Evolutionary conservation across 2,329 filamentous ascomycete genomes (phyloP).

Genomic region (Geoglossum cookeanum): DNA sequence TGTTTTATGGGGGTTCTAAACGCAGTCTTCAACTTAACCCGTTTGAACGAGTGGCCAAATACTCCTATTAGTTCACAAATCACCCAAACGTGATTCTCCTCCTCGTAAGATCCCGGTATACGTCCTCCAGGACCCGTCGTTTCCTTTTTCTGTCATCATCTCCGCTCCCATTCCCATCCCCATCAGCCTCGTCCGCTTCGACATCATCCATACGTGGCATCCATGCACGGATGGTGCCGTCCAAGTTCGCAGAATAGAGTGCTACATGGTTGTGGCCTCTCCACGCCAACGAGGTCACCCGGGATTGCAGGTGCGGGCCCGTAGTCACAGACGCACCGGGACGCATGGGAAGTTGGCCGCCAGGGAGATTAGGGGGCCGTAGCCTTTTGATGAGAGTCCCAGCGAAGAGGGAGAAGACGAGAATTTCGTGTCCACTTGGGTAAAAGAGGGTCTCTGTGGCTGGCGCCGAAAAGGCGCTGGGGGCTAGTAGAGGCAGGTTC

Average conservation of each 20-base stretch:
- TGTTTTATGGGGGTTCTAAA: too few species aligned
- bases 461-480: constrained; percentile 34
- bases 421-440: constrained; percentile 56
- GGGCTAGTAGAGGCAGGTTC: constrained; percentile 42
- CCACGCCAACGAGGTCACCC: constrained; percentile 56
- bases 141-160: constrained; percentile 43
- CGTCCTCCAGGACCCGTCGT: constrained; percentile 58
- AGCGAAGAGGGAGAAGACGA: constrained; percentile 61
- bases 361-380: constrained; percentile 36
- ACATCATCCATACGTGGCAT: constrained; percentile 35
- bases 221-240: constrained; percentile 73
- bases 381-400: constrained; percentile 55
- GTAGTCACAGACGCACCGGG: too few species aligned
- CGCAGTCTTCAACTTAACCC: too few species aligned
- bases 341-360: constrained; percentile 16
- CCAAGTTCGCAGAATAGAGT: constrained; percentile 66
- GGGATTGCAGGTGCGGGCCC: not conserved
- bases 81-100: constrained; percentile 45
- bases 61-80: not conserved
- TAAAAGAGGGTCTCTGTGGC: constrained; percentile 55
- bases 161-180: constrained; percentile 18
- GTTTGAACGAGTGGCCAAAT: too few species aligned
- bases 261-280: constrained; percentile 39
- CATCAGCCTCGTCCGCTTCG: constrained; percentile 18
- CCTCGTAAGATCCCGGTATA: constrained; percentile 59